A percentile compares a stretch with the other conserved stretches of the same genome.
Evolutionary conservation across 2,329 filamentous ascomycete species (phyloP).

Genomic region (Gliomastix tumulicola): DNA sequence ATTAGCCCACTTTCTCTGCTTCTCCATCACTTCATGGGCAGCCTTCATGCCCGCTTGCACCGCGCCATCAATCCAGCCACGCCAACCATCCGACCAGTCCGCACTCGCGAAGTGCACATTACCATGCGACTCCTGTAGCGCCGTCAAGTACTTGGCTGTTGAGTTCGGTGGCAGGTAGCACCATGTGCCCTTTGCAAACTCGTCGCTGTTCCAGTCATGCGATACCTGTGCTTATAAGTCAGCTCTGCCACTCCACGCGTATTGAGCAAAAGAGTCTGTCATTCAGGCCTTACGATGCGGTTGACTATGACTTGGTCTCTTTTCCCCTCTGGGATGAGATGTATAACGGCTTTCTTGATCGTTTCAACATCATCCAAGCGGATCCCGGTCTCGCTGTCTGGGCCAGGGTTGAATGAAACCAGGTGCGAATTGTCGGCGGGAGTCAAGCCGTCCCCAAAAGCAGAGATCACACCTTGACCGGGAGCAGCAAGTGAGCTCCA

Average conservation of each 20-base stretch:
- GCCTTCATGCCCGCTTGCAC: slow-evolving; percentile 8
- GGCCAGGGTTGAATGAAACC: neutral
- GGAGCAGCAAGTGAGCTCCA: neutral
- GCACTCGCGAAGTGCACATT: slow-evolving; percentile 15
- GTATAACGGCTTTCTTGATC: neutral
- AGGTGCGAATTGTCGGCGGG: neutral
- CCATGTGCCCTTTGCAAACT: slow-evolving; percentile 10
- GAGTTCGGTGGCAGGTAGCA: slow-evolving; percentile 8
- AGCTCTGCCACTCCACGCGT: neutral
- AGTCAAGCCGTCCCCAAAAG: neutral
- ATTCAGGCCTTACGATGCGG: neutral
- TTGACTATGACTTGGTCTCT: neutral
- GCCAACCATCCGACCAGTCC: slow-evolving; percentile 18
- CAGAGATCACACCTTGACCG: neutral
- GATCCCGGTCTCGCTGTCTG: neutral
- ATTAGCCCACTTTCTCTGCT: too few species aligned
- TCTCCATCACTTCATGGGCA: neutral
- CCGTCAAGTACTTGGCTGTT: slow-evolving; percentile 13
- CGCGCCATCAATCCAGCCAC: slow-evolving; percentile 18
- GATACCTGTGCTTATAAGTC: neutral
- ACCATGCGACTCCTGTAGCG: slow-evolving; percentile 14
- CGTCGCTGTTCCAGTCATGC: slow-evolving; percentile 17
- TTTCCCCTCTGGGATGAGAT: neutral
- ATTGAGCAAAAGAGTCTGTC: neutral
- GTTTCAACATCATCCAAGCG: neutral